phyloP scores from a whole-genome alignment of 257 asterid species.

The Asclepias syriaca region DNA sequence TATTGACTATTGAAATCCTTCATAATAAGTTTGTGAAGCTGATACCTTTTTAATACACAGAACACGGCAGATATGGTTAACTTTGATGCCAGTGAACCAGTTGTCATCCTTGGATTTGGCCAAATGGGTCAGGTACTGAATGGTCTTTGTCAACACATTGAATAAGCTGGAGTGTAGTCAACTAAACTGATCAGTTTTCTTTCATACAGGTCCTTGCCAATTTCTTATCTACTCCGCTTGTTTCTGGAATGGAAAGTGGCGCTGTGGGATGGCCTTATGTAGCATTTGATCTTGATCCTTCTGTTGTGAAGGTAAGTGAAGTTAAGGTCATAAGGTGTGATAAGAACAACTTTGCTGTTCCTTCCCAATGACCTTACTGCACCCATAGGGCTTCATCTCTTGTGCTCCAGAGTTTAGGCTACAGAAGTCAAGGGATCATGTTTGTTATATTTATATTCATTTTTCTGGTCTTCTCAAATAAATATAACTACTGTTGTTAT shows the following conservation, averaged over 20 bases:
- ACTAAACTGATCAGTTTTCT: conserved; percentile 20
- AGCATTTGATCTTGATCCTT: conserved; percentile 89
- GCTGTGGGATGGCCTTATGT: conserved; percentile 65
- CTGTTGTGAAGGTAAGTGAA: conserved; percentile 77
- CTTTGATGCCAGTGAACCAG: conserved; percentile 79
- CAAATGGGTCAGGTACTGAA: conserved; percentile 86
- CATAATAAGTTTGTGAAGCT: conserved; percentile 19
- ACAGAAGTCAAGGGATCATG: neutral
- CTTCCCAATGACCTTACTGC: conserved; percentile 6
- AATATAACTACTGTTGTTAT: neutral
- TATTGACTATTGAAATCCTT: neutral
- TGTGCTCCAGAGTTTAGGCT: neutral
- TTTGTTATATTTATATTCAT: neutral
- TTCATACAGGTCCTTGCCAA: conserved; percentile 80
- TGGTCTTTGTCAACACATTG: conserved; percentile 1
- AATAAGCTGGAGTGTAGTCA: conserved; percentile 1
- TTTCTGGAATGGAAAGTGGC: conserved; percentile 62
- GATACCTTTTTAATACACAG: conserved; percentile 37
- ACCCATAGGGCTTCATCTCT: neutral
- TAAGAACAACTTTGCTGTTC: neutral
- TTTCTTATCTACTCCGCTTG: conserved; percentile 81
- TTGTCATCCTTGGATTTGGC: conserved; percentile 94
- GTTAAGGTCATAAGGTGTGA: conserved; percentile 14
- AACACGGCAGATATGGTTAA: conserved; percentile 50
- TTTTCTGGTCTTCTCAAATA: neutral